Evolutionary conservation across 176 grass and related monocot genomes (phyloP).

Genomic region (Areca catechu): DNA sequence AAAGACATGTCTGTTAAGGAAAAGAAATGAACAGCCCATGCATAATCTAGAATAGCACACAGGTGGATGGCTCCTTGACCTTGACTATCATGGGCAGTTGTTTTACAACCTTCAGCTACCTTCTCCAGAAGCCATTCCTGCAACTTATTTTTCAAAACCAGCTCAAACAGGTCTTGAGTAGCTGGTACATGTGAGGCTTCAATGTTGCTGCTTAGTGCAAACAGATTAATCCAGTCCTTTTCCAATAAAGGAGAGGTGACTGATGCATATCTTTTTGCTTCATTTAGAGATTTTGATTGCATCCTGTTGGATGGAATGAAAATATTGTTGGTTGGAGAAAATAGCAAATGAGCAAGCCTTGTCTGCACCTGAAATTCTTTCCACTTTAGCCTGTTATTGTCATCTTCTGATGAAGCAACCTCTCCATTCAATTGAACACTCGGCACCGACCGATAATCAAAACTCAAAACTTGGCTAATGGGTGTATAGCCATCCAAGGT

Average conservation of each 20-base stretch:
- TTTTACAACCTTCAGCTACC: constrained; percentile 57
- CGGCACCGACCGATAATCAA: constrained; percentile 47
- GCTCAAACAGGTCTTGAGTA: constrained; percentile 58
- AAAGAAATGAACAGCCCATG: constrained; percentile 77
- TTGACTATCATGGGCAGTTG: constrained; percentile 50
- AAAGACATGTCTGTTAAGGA: constrained; percentile 66
- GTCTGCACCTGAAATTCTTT: constrained; percentile 51
- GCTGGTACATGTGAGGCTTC: constrained; percentile 16
- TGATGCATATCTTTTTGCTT: constrained; percentile 48
- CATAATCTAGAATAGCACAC: constrained; percentile 84
- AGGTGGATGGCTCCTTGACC: constrained; percentile 94
- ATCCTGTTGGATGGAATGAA: constrained; percentile 27
- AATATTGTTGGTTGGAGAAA: constrained; percentile 37
- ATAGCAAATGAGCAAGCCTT: constrained; percentile 62
- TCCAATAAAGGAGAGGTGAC: constrained; percentile 52
- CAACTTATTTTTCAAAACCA: constrained; percentile 71
- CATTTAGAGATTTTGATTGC: constrained; percentile 40
- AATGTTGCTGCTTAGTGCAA: constrained; percentile 31
- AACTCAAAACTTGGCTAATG: constrained; percentile 63
- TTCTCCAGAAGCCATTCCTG: constrained; percentile 96
- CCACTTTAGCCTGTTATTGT: constrained; percentile 19
- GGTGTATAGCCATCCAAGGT: constrained; percentile 68
- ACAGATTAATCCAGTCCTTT: constrained; percentile 69
- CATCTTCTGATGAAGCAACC: constrained; percentile 23
- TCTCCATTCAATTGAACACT: constrained; percentile 15